Conservation (phyloP, 192 early-diverging fungal genomes). For the Dimargaris xerosporica region DNA sequence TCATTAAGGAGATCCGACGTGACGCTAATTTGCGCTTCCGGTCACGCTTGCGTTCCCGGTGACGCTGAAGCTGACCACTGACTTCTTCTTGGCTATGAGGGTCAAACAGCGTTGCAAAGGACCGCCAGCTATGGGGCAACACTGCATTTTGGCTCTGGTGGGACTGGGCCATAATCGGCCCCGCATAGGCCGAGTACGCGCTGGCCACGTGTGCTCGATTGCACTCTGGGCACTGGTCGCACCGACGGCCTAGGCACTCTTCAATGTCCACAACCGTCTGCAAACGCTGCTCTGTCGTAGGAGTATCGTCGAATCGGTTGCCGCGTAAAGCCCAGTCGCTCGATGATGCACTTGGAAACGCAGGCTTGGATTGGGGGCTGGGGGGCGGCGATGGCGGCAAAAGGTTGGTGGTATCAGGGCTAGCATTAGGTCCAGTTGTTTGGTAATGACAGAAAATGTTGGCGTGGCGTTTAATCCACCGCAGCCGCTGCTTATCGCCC, state of each 20-base stretch:
- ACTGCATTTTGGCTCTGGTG: not conserved
- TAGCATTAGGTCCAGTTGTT: not conserved
- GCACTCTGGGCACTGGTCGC: not conserved
- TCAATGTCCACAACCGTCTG: not conserved
- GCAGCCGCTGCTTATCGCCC: not conserved
- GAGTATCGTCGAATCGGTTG: not conserved
- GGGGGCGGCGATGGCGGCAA: not conserved
- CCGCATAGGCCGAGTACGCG: not conserved
- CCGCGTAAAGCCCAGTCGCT: not conserved
- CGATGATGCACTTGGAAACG: not conserved
- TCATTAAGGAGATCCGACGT: not conserved
- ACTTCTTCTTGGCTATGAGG: not conserved
- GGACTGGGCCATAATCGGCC: not conserved
- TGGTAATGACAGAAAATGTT: constrained; percentile 1
- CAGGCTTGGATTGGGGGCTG: not conserved
- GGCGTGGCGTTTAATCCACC: not conserved
- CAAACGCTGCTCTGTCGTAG: not conserved
- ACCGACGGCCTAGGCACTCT: not conserved
- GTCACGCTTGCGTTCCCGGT: not conserved
- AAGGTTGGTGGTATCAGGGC: not conserved
- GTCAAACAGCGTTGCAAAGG: not conserved
- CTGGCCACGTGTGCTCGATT: not conserved
- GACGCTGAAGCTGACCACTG: not conserved
- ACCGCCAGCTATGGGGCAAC: no score
- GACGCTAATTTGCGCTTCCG: not conserved